Evolutionary conservation across 164 flowering plant species (phyloP).

Genomic region (Tetracentron sinense): DNA sequence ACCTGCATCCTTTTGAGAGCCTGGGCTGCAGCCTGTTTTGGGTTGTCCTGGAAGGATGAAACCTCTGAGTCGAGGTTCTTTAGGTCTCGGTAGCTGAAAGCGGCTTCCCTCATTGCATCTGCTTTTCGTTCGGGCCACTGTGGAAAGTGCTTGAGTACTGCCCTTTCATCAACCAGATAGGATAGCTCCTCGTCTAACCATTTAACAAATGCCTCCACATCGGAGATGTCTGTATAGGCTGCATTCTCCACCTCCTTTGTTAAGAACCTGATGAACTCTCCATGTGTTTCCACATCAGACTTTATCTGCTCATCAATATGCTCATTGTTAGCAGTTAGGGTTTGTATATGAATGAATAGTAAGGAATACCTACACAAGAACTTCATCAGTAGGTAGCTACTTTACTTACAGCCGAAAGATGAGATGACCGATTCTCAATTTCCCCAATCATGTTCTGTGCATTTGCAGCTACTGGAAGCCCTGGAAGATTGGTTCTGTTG

Average conservation of each 20-base stretch:
- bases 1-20: conserved; percentile 51
- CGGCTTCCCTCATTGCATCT: conserved; percentile 76
- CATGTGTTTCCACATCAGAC: conserved; percentile 61
- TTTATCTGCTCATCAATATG: conserved; percentile 35
- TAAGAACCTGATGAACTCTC: conserved; percentile 47
- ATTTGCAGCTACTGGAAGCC: conserved; percentile 22
- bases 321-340: neutral
- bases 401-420: conserved; percentile 64
- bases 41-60: conserved; percentile 40
- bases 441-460: conserved; percentile 78
- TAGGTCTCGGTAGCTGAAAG: conserved; percentile 62
- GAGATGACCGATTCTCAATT: conserved; percentile 70
- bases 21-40: conserved; percentile 36
- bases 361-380: neutral
- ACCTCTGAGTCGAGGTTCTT: conserved; percentile 54
- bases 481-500: conserved; percentile 26
- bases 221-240: conserved; percentile 43
- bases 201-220: conserved; percentile 68
- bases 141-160: conserved; percentile 77
- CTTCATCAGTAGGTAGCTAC: too few relatives aligned
- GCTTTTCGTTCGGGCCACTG: conserved; percentile 84
- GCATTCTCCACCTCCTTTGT: conserved; percentile 54
- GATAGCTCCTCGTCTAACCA: conserved; percentile 72
- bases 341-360: neutral
- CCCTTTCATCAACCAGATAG: conserved; percentile 71